phyloP scores from a whole-genome alignment of 2,329 filamentous ascomycete species.

The Helminthosporium solani region DNA sequence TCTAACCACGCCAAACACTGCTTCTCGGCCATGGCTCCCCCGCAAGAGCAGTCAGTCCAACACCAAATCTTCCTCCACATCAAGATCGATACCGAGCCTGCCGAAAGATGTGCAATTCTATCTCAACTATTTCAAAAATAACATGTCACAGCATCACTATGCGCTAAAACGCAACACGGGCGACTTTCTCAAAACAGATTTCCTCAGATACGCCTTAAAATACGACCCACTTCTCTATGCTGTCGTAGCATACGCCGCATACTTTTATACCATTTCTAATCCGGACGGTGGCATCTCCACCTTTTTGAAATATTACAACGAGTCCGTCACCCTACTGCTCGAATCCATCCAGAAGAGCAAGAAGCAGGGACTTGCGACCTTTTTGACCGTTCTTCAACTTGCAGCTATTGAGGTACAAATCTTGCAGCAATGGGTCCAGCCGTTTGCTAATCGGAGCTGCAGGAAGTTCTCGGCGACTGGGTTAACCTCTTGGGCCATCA shows the following conservation, averaged over 20 bases:
- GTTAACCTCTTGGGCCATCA: constrained; percentile 91
- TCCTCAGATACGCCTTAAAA: constrained; percentile 71
- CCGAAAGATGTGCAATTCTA: constrained; percentile 74
- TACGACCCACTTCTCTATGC: constrained; percentile 85
- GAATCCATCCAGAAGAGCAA: constrained; percentile 69
- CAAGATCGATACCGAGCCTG: constrained; percentile 37
- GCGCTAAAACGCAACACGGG: constrained; percentile 69
- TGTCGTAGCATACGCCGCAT: constrained; percentile 83
- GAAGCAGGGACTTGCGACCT: constrained; percentile 68
- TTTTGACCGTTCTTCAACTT: constrained; percentile 86
- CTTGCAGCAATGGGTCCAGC: not conserved
- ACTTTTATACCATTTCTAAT: constrained; percentile 73
- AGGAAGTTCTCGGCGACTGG: constrained; percentile 97
- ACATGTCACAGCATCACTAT: constrained; percentile 81
- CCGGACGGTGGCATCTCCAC: constrained; percentile 72
- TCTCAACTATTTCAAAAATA: constrained; percentile 73
- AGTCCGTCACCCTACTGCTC: constrained; percentile 75
- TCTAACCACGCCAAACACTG: constrained; percentile 25
- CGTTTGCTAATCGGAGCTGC: constrained; percentile 15
- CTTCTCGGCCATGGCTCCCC: constrained; percentile 32
- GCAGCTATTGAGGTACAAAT: constrained; percentile 82
- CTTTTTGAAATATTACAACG: constrained; percentile 89
- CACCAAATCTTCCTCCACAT: constrained; percentile 12
- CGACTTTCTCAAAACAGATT: constrained; percentile 70
- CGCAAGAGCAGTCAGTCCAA: constrained; percentile 36